phyloP scores from a whole-genome alignment of 2,329 filamentous ascomycete genomes.

The Lachnellula arida region DNA sequence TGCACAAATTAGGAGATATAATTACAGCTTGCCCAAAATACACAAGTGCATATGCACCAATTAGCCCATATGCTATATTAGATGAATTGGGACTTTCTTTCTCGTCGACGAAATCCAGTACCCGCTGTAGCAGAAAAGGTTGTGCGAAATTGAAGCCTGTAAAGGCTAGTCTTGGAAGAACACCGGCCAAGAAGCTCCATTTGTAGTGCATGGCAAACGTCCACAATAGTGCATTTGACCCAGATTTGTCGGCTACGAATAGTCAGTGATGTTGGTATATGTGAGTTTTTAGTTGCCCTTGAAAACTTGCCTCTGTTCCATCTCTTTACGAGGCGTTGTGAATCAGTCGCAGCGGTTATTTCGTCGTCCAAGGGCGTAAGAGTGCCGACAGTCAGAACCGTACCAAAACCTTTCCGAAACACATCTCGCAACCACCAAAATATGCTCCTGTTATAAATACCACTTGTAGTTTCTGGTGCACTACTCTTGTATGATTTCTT shows the following conservation, averaged over 20 bases:
- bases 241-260: neutral
- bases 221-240: neutral
- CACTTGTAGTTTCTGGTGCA: neutral
- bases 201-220: constrained; percentile 1
- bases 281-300: neutral
- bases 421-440: neutral
- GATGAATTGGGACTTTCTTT: constrained; percentile 19
- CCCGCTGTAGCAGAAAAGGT: constrained; percentile 39
- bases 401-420: neutral
- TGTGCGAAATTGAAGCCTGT: constrained; percentile 42
- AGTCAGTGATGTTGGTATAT: neutral
- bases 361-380: neutral
- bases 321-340: neutral
- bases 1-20: neutral
- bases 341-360: neutral
- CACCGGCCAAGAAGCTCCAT: constrained; percentile 4
- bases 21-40: constrained; percentile 40
- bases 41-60: constrained; percentile 38
- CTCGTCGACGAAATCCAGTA: constrained; percentile 30
- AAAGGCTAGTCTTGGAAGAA: constrained; percentile 36
- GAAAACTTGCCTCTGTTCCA: neutral
- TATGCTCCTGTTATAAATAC: neutral
- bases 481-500: neutral
- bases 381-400: neutral
- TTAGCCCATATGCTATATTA: constrained; percentile 35